These are phyloP conservation scores for Kuraishia cidri DNA, from an alignment of 805 yeast species.

Conservation along the genomic window DNA sequence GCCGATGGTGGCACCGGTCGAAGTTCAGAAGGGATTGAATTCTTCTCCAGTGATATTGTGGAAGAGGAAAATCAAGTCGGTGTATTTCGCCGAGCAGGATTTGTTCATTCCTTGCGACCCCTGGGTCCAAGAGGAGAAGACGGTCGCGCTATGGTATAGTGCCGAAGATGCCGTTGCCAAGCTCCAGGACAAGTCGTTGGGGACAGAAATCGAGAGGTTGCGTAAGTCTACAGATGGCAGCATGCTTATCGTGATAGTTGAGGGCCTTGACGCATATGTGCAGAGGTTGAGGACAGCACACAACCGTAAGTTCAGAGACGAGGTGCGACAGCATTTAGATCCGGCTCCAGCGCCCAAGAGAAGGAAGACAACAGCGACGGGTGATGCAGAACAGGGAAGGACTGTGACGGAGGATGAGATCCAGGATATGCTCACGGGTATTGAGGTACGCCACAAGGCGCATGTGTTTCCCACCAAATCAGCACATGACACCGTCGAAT, in stretches of 20 bases:
- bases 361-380: background rate
- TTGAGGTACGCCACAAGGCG: slow-evolving; percentile 34
- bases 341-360: slow-evolving; percentile 1
- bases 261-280: slow-evolving; percentile 38
- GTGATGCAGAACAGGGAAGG: background rate
- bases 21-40: slow-evolving; percentile 11
- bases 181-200: slow-evolving; percentile 17
- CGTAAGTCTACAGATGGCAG: slow-evolving; percentile 13
- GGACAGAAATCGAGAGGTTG: slow-evolving; percentile 12
- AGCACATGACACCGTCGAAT: slow-evolving; percentile 33
- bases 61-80: slow-evolving; percentile 38
- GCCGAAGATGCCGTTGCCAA: slow-evolving; percentile 33
- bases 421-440: slow-evolving; percentile 5
- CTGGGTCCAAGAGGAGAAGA: slow-evolving; percentile 31
- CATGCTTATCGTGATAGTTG: slow-evolving; percentile 32
- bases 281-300: slow-evolving; percentile 32
- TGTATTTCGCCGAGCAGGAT: slow-evolving; percentile 38
- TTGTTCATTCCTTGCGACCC: slow-evolving; percentile 44
- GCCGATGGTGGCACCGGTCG: slow-evolving; percentile 7
- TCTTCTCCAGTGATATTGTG: slow-evolving; percentile 40
- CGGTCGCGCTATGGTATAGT: slow-evolving; percentile 32
- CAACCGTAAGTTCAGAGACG: slow-evolving; percentile 32
- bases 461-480: slow-evolving; percentile 43
- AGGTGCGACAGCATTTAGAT: slow-evolving; percentile 20
- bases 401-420: too few relatives aligned